Conservation (phyloP, 805 yeast species). For the Myxozyma udenii region DNA sequence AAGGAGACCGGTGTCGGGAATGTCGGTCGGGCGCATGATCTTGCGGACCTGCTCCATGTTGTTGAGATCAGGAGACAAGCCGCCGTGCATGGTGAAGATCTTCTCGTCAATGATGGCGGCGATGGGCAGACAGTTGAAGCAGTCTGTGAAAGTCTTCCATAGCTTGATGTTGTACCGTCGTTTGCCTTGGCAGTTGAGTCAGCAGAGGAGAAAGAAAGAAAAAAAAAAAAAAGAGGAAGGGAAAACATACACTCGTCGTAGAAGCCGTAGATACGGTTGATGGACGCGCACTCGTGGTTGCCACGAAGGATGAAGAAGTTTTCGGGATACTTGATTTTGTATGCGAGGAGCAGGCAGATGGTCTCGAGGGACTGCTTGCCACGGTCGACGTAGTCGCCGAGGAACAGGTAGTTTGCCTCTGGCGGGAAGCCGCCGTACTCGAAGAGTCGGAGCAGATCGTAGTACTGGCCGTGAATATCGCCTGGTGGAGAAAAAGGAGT, state of each 20-base stretch:
- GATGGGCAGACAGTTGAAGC: conserved; percentile 96
- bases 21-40: conserved; percentile 98
- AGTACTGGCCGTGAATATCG: conserved; percentile 98
- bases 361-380: conserved; percentile 97
- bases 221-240: too few species aligned
- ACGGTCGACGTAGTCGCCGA: conserved; percentile 98
- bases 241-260: conserved; percentile 75
- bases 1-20: conserved; percentile 94
- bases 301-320: conserved; percentile 96
- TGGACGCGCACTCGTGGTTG: conserved; percentile 97
- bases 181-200: conserved; percentile 42
- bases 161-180: conserved; percentile 97
- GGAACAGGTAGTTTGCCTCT: conserved; percentile 90
- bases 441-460: conserved; percentile 88
- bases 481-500: conserved; percentile 45
- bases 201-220: neutral
- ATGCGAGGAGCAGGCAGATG: conserved; percentile 87
- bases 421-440: conserved; percentile 99
- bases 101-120: conserved; percentile 98
- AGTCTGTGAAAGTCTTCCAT: conserved; percentile 98
- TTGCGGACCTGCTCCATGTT: conserved; percentile 98
- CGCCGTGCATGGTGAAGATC: conserved; percentile 99
- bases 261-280: conserved; percentile 95
- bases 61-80: conserved; percentile 93
- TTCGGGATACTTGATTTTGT: conserved; percentile 97